phyloP scores from a whole-genome alignment of 306 rosid genomes.

The Dryas drummondii region DNA sequence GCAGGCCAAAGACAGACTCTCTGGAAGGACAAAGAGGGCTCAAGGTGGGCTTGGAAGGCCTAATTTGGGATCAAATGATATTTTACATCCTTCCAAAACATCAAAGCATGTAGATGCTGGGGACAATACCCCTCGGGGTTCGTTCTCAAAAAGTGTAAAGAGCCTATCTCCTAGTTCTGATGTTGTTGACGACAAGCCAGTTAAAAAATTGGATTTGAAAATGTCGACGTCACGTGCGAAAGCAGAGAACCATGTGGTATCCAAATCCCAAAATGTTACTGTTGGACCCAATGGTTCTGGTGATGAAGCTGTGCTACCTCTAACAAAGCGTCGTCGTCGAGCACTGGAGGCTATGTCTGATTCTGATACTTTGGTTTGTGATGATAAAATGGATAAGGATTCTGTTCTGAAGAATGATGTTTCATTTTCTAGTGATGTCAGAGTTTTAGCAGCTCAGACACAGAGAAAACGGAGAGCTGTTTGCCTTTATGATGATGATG shows the following conservation, averaged over 20 bases:
- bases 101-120: slow-evolving; percentile 47
- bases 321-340: slow-evolving; percentile 47
- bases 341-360: slow-evolving; percentile 54
- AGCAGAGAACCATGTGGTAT: slow-evolving; percentile 48
- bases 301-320: slow-evolving; percentile 49
- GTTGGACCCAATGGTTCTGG: slow-evolving; percentile 42
- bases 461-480: slow-evolving; percentile 81
- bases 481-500: slow-evolving; percentile 65
- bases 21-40: slow-evolving; percentile 46
- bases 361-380: slow-evolving; percentile 43
- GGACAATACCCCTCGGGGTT: slow-evolving; percentile 36
- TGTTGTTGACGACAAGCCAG: slow-evolving; percentile 45
- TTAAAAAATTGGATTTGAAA: slow-evolving; percentile 48
- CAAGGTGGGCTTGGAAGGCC: slow-evolving; percentile 47
- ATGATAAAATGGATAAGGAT: slow-evolving; percentile 47
- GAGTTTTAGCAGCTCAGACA: slow-evolving; percentile 31
- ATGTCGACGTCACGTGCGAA: slow-evolving; percentile 47
- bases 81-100: slow-evolving; percentile 57
- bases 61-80: slow-evolving; percentile 47
- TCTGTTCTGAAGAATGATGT: slow-evolving; percentile 39
- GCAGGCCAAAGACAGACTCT: slow-evolving; percentile 37
- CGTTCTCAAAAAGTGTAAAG: slow-evolving; percentile 44
- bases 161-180: slow-evolving; percentile 40
- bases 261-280: slow-evolving; percentile 41
- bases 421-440: slow-evolving; percentile 33